These are phyloP conservation scores for Colletotrichum liaoningense DNA, from an alignment of 2,329 filamentous ascomycete species.

Conservation along the genomic window DNA sequence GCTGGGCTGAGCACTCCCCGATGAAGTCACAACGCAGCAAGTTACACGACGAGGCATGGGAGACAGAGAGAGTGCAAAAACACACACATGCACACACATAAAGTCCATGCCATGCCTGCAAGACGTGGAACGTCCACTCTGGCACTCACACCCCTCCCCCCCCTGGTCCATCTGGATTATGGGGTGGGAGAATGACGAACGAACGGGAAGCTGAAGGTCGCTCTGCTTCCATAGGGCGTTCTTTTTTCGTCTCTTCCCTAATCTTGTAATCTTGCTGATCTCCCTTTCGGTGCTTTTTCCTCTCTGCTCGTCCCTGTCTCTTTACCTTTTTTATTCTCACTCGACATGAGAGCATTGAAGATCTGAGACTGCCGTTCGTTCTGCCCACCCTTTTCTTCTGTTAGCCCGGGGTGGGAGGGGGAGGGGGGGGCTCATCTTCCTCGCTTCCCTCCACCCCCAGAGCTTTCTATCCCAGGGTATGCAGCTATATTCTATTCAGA, in stretches of 20 bases:
- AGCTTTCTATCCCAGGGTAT: slow-evolving; percentile 8
- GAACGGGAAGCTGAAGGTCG: slow-evolving; percentile 4
- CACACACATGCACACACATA: neutral
- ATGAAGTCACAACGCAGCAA: slow-evolving; percentile 1
- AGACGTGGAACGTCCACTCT: slow-evolving; percentile 8
- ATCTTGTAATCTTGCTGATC: neutral
- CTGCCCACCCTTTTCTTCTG: neutral
- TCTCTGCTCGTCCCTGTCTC: neutral
- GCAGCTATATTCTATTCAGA: slow-evolving; percentile 32
- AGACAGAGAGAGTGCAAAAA: neutral
- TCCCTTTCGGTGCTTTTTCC: neutral
- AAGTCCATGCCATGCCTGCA: slow-evolving; percentile 7
- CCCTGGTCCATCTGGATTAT: neutral
- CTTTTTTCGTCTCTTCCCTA: slow-evolving; percentile 3
- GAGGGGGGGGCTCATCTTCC: neutral
- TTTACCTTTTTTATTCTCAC: neutral
- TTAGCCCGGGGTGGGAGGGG: too few species aligned
- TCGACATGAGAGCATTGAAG: neutral
- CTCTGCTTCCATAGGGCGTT: neutral
- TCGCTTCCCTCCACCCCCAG: neutral
- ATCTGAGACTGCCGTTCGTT: neutral
- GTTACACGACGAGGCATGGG: neutral
- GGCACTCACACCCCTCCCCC: neutral
- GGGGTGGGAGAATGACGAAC: slow-evolving; percentile 28
- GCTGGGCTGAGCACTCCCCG: neutral